Evolutionary conservation across 139 green algal species (phyloP), one percentile per base, ranked within the genome.

Genomic region (Monoraphidium neglectum): DNA sequence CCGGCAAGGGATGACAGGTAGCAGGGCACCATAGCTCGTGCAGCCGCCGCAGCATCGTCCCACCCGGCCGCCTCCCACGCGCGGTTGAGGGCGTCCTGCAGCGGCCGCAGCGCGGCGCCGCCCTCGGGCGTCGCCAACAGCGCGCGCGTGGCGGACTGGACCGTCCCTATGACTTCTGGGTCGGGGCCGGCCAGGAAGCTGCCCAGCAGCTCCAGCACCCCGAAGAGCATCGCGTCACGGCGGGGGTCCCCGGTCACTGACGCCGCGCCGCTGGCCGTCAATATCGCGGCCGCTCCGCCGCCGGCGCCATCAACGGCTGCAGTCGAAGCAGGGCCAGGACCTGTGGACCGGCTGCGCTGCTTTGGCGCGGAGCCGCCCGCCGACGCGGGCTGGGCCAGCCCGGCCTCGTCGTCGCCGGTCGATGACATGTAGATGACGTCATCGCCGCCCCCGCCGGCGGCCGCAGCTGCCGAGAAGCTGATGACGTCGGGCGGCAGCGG

Each of bases 171-270:
- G 38, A 89, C 71, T 1, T 40, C 49, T 13, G 82, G 65, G 35
- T 86, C 76, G 46, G 75, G 72, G 16, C 84, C 72, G 8, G 81
- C 82, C 36, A 92, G 69, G 76, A 77, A 92, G 38, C 68, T 77
- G 16, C 49, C 59, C 67, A 91, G 78, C 61, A 85, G 68, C 33
- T 65, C 32, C 67, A 90, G 67, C 8, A 64, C 76, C 28, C 24
- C 57, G 1, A 49, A 56, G 64, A 82, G 77, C 67, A 78, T 76
- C 8, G 43, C 43, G 43, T 51, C 43, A 8, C 43, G 43, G 8
- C 43, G 43, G 43, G 43, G 43, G 43, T 51, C 43, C 43, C 43
- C 43, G 8, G 43, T 51, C 4, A 38, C 33, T 32, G 74, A 28
- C 37, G 60, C 21, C 24, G 16, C 28, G 49, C 57, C 38, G 15